These are phyloP conservation scores for Capsella bursapastoris DNA, from an alignment of 345 rosid genomes.

Conservation along the genomic window DNA sequence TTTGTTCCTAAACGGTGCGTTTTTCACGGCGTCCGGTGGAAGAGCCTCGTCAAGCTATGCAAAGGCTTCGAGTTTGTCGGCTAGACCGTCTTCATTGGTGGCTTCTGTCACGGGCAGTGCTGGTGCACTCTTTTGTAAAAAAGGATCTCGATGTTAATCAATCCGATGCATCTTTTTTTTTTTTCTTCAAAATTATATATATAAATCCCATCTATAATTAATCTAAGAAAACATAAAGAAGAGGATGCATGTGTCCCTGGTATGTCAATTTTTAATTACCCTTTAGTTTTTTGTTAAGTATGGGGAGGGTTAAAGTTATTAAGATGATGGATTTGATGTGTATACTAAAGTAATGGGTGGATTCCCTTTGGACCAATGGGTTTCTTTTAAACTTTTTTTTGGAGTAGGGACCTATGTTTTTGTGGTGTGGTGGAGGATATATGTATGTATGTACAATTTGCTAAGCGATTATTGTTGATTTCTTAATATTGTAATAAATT, in stretches of 20 bases:
- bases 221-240: neutral
- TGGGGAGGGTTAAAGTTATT: conserved; percentile 40
- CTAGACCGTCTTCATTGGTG: conserved; percentile 59
- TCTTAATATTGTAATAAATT: conserved; percentile 11
- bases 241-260: conserved; percentile 27
- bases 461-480: conserved; percentile 27
- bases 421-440: conserved; percentile 31
- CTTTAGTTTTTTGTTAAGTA: conserved; percentile 26
- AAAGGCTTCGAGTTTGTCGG: conserved; percentile 64
- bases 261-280: conserved; percentile 33
- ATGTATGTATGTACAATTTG: conserved; percentile 20
- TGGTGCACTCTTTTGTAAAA: conserved; percentile 58
- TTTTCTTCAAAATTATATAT: neutral
- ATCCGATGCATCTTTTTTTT: neutral
- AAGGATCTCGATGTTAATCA: conserved; percentile 67
- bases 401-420: conserved; percentile 41
- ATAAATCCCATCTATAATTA: conserved; percentile 21
- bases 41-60: conserved; percentile 61
- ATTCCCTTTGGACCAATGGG: conserved; percentile 39
- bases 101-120: conserved; percentile 57
- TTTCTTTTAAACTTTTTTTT: conserved; percentile 39
- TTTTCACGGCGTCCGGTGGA: conserved; percentile 58
- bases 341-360: conserved; percentile 40
- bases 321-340: conserved; percentile 44
- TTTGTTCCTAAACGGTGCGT: conserved; percentile 63